A percentile compares a stretch with the other conserved stretches of the same genome.
Conservation (phyloP, 2,329 filamentous ascomycete species). For the Cladophialophora psammophila region DNA sequence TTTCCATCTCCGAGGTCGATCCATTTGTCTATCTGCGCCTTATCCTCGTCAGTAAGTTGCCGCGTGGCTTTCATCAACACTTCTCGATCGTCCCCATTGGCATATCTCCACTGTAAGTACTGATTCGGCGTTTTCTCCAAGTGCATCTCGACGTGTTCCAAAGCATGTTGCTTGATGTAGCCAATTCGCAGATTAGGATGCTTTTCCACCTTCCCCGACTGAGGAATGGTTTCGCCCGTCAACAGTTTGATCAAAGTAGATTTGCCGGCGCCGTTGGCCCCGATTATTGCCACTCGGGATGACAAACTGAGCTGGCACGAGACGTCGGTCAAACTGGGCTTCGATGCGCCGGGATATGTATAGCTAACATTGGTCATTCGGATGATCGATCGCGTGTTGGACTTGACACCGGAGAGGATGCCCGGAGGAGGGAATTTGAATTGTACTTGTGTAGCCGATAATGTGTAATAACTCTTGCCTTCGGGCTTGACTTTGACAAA, state of each 20-base stretch:
- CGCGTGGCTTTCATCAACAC: conserved; percentile 98
- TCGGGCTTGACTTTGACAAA: conserved; percentile 93
- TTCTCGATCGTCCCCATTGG: conserved; percentile 94
- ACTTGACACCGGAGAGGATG: conserved; percentile 94
- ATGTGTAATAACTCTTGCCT: conserved; percentile 96
- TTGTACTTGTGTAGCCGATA: conserved; percentile 84
- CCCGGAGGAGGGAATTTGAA: conserved; percentile 99
- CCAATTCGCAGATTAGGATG: conserved; percentile 98
- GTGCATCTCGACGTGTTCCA: conserved; percentile 99
- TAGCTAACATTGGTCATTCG: conserved; percentile 92
- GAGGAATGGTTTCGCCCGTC: conserved; percentile 88
- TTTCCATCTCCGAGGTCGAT: conserved; percentile 86
- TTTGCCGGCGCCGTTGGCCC: conserved; percentile 96
- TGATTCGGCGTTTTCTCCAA: conserved; percentile 99
- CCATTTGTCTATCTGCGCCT: conserved; percentile 87
- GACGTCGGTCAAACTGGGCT: conserved; percentile 86
- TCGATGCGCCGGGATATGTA: conserved; percentile 87
- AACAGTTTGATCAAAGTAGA: conserved; percentile 97
- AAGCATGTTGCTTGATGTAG: conserved; percentile 98
- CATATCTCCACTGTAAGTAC: conserved; percentile 98
- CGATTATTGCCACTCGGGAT: conserved; percentile 94
- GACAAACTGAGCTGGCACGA: conserved; percentile 88
- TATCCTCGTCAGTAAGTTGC: conserved; percentile 82
- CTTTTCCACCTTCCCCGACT: conserved; percentile 88
- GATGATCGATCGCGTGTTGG: conserved; percentile 89